phyloP scores from a whole-genome alignment of 352 stramenopile genomes.

The Phytopythium sindhum region DNA sequence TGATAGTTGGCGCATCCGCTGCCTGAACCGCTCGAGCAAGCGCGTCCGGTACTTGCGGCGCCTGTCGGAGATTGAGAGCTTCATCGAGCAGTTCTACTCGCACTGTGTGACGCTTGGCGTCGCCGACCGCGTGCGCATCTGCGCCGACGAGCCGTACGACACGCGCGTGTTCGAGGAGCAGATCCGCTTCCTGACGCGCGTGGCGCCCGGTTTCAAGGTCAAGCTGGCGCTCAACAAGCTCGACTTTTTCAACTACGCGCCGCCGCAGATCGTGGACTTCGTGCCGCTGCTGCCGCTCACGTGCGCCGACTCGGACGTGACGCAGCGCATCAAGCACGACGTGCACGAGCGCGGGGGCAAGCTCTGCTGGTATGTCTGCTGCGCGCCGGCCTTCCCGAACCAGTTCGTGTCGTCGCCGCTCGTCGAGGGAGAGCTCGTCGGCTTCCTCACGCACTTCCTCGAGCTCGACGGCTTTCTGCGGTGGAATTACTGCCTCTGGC shows the following conservation, averaged over 20 bases:
- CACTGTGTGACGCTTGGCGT: conserved; percentile 56
- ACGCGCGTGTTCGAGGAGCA: conserved; percentile 58
- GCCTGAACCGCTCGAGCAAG: conserved; percentile 47
- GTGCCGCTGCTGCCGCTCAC: conserved; percentile 67
- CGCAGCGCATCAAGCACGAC: conserved; percentile 40
- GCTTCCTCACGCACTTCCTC: conserved; percentile 75
- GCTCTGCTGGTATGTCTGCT: conserved; percentile 84
- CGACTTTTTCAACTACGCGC: conserved; percentile 63
- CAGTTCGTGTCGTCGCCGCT: conserved; percentile 78
- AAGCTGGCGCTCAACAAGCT: conserved; percentile 77
- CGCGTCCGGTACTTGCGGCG: conserved; percentile 52
- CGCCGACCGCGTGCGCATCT: conserved; percentile 63
- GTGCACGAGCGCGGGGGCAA: conserved; percentile 52
- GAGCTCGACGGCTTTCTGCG: conserved; percentile 75
- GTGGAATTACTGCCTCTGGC: conserved; percentile 85
- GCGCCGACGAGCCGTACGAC: conserved; percentile 64
- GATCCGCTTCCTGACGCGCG: conserved; percentile 54
- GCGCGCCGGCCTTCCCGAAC: conserved; percentile 61
- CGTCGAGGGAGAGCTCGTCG: conserved; percentile 67
- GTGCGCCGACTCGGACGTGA: conserved; percentile 64
- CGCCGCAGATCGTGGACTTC: conserved; percentile 64
- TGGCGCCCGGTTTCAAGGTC: conserved; percentile 62
- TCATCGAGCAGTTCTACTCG: conserved; percentile 64
- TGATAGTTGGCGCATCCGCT: conserved; percentile 72
- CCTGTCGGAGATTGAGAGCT: conserved; percentile 54